Conservation (phyloP, 2,329 filamentous ascomycete species). For the Xylogone sp. region DNA sequence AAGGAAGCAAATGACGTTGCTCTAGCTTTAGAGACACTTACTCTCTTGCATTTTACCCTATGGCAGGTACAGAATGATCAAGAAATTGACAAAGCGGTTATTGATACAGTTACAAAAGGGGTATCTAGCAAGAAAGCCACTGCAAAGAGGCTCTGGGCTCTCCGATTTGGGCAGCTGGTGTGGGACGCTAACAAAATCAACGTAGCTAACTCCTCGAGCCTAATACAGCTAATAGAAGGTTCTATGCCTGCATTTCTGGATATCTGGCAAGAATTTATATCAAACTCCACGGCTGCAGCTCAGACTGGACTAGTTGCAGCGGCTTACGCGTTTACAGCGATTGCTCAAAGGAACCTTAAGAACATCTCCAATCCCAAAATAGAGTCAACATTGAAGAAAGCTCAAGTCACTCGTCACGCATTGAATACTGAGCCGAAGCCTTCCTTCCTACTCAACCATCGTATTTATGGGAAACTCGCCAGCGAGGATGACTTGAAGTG, state of each 20-base stretch:
- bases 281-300: constrained; percentile 73
- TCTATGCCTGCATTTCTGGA: constrained; percentile 56
- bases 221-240: constrained; percentile 42
- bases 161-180: constrained; percentile 69
- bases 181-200: constrained; percentile 49
- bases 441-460: constrained; percentile 80
- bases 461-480: constrained; percentile 77
- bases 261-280: constrained; percentile 71
- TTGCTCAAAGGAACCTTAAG: constrained; percentile 52
- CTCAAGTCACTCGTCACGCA: constrained; percentile 59
- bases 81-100: constrained; percentile 60
- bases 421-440: constrained; percentile 73
- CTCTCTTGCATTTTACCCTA: constrained; percentile 62
- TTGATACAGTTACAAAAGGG: constrained; percentile 76
- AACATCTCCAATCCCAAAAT: constrained; percentile 52
- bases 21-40: constrained; percentile 68
- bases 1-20: constrained; percentile 91
- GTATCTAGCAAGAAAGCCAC: constrained; percentile 79
- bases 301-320: constrained; percentile 81
- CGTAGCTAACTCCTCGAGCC: constrained; percentile 42
- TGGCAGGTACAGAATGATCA: constrained; percentile 58
- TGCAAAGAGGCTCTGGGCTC: constrained; percentile 75
- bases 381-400: constrained; percentile 55
- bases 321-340: constrained; percentile 68
- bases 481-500: constrained; percentile 74